Percentiles rank a stretch among this genome's conserved stretches.
These are phyloP conservation scores for Prunella vulgaris DNA, from an alignment of 257 asterid species.

Conservation along the genomic window DNA sequence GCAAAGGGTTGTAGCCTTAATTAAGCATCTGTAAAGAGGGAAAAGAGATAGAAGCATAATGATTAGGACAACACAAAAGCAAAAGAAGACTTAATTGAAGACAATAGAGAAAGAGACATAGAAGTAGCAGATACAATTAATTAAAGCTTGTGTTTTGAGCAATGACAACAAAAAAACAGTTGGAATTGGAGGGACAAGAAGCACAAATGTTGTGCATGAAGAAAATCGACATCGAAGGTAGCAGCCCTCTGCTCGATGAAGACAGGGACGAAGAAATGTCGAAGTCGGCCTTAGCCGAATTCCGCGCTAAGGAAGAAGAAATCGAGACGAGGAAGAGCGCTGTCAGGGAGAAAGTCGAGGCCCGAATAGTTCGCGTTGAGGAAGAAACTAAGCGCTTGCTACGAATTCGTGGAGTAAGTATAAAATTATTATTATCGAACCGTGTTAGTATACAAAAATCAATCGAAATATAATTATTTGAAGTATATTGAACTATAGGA, in stretches of 20 bases:
- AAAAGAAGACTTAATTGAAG: constrained; percentile 6
- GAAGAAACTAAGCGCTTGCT: constrained; percentile 70
- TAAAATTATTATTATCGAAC: no score
- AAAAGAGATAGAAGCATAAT: constrained; percentile 20
- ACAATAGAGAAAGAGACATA: neutral
- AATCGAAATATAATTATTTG: neutral
- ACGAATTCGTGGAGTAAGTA: constrained; percentile 56
- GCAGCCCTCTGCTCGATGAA: constrained; percentile 38
- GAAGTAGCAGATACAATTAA: neutral
- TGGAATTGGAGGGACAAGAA: constrained; percentile 18
- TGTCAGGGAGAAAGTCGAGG: constrained; percentile 58
- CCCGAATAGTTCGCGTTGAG: constrained; percentile 65
- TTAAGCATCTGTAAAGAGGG: constrained; percentile 35
- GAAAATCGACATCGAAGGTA: constrained; percentile 32
- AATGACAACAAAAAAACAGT: constrained; percentile 31
- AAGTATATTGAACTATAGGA: no score
- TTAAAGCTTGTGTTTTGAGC: neutral
- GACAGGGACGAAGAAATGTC: constrained; percentile 64
- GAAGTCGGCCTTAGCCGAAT: constrained; percentile 54
- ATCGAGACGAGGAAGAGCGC: constrained; percentile 68
- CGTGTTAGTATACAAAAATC: neutral
- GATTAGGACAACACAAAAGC: constrained; percentile 31
- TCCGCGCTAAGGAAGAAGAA: constrained; percentile 81
- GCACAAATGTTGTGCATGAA: constrained; percentile 31
- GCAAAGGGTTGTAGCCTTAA: constrained; percentile 25